Percentiles rank a stretch among this genome's conserved stretches.
These are phyloP conservation scores for Sporothrix pallida DNA, from an alignment of 2,329 filamentous ascomycete species.

Conservation along the genomic window DNA sequence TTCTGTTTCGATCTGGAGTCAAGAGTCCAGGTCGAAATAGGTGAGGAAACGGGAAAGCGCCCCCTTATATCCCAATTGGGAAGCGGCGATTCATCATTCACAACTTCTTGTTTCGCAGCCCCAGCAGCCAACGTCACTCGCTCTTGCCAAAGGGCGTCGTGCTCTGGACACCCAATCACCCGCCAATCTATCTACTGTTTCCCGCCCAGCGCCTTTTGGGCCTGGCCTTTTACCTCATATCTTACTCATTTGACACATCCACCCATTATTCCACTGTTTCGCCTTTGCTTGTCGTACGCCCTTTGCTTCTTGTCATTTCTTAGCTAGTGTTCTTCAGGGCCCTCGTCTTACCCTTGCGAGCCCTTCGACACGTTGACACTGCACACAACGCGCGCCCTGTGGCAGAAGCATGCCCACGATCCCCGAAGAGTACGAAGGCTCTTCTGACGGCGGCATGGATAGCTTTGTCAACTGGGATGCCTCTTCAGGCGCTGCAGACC, in stretches of 20 bases:
- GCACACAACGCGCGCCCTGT: conserved; percentile 26
- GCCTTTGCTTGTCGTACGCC: conserved; percentile 12
- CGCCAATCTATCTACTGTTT: neutral
- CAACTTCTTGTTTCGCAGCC: neutral
- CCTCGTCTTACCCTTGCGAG: neutral
- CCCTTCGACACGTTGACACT: neutral
- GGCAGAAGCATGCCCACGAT: conserved; percentile 33
- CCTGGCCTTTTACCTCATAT: conserved; percentile 20
- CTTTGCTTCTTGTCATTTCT: conserved; percentile 9
- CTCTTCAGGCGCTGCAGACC: conserved; percentile 12
- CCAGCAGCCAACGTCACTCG: conserved; percentile 2
- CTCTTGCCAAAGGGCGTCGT: conserved; percentile 29
- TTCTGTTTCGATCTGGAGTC: neutral
- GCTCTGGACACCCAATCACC: neutral
- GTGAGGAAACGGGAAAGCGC: neutral
- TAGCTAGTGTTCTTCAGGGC: conserved; percentile 2
- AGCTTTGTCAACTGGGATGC: conserved; percentile 69
- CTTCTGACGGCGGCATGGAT: conserved; percentile 51
- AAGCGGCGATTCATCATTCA: conserved; percentile 15
- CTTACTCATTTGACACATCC: conserved; percentile 11
- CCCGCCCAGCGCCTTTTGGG: neutral
- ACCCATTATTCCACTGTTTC: neutral
- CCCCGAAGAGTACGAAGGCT: conserved; percentile 44
- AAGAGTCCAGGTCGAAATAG: conserved; percentile 11
- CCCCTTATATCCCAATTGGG: conserved; percentile 22